Percentiles rank a stretch among this genome's conserved stretches.
Evolutionary conservation across 106 monocot genomes (phyloP).

Genomic region (Platanthera zijinensis): DNA sequence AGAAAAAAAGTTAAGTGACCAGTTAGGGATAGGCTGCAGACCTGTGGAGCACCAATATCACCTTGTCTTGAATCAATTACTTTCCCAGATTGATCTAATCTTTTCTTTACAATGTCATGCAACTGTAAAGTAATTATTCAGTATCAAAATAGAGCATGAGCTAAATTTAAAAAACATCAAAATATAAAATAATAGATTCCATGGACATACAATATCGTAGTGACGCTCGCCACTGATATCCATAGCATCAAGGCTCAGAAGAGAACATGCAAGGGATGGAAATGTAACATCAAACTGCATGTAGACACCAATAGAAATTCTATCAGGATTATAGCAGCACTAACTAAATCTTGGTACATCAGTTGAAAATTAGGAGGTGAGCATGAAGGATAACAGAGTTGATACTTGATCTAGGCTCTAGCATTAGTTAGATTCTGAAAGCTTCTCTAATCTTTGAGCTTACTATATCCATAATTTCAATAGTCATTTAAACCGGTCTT

Average conservation of each 20-base stretch:
- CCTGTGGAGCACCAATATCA: conserved; percentile 73
- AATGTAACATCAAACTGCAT: conserved; percentile 97
- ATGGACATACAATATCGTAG: conserved; percentile 73
- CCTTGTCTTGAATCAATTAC: conserved; percentile 63
- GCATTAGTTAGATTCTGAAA: not conserved
- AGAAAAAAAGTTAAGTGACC: not conserved
- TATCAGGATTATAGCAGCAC: not conserved
- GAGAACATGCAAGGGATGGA: conserved; percentile 80
- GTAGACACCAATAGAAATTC: not conserved
- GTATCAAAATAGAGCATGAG: not conserved
- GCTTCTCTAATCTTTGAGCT: not conserved
- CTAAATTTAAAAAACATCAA: not conserved
- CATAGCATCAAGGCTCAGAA: conserved; percentile 84
- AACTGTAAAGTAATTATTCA: conserved; percentile 38
- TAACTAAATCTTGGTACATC: not conserved
- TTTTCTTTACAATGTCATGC: conserved; percentile 91
- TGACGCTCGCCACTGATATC: conserved; percentile 98
- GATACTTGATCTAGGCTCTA: not conserved
- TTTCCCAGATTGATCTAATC: conserved; percentile 75
- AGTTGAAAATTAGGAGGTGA: not conserved
- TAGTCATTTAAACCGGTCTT: not conserved
- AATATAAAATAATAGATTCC: conserved; percentile 6
- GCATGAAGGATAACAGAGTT: not conserved
- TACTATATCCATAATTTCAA: not conserved
- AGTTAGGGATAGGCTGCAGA: not conserved